These are phyloP conservation scores for Diversispora eburnea DNA, from an alignment of 192 early-diverging fungal species.

Conservation along the genomic window DNA sequence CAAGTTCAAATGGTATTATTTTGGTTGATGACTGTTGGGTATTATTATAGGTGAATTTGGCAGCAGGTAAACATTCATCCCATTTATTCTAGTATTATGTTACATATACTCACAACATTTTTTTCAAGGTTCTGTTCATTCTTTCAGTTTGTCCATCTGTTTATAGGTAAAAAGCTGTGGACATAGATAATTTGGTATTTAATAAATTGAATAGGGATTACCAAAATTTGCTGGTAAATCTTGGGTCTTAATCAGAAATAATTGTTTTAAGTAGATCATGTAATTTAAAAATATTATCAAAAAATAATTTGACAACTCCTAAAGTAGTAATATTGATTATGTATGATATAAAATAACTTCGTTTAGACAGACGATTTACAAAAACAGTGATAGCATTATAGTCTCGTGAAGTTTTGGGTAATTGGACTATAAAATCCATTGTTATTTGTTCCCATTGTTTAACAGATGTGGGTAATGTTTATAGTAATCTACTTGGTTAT, in stretches of 20 bases:
- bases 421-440: constrained; percentile 40
- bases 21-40: constrained; percentile 10
- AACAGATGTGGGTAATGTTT: constrained; percentile 28
- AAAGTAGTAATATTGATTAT: too few relatives aligned
- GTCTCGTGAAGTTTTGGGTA: constrained; percentile 23
- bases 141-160: constrained; percentile 34
- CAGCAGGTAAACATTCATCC: constrained; percentile 35
- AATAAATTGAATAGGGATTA: constrained; percentile 31
- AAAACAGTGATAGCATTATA: constrained; percentile 33
- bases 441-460: constrained; percentile 35
- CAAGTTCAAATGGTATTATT: not conserved
- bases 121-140: constrained; percentile 26
- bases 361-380: too few relatives aligned
- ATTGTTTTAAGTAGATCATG: too few relatives aligned
- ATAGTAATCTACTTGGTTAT: constrained; percentile 31
- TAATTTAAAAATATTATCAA: too few relatives aligned
- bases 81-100: constrained; percentile 43
- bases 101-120: constrained; percentile 32
- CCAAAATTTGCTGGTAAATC: constrained; percentile 45
- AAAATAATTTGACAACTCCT: too few relatives aligned
- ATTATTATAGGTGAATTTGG: constrained; percentile 57
- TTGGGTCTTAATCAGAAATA: constrained; percentile 44
- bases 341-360: too few relatives aligned
- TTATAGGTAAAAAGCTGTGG: constrained; percentile 33
- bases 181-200: constrained; percentile 36